These are phyloP conservation scores for Paecilomyces sp. DNA, from an alignment of 2,329 filamentous ascomycete species.

Conservation along the genomic window DNA sequence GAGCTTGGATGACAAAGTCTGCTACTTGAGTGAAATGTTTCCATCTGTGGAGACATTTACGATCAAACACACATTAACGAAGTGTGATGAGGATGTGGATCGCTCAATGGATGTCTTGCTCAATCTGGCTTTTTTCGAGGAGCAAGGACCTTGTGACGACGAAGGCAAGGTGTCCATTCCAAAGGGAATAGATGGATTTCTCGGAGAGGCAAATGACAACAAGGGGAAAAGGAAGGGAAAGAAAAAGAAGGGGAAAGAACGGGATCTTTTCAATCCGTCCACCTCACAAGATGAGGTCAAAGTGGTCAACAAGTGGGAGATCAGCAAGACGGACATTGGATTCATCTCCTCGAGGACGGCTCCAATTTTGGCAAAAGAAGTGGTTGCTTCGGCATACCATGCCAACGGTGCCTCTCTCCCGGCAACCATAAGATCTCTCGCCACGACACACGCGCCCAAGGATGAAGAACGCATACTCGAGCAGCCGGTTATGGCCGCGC, in stretches of 20 bases:
- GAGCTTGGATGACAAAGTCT: conserved; percentile 52
- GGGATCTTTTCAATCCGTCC: conserved; percentile 6
- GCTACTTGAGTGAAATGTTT: conserved; percentile 63
- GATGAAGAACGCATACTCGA: conserved; percentile 28
- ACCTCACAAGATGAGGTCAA: conserved; percentile 6
- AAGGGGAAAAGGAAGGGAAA: conserved; percentile 23
- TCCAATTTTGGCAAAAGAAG: conserved; percentile 39
- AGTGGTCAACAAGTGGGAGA: conserved; percentile 52
- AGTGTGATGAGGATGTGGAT: conserved; percentile 60
- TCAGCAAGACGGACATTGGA: conserved; percentile 50
- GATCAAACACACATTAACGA: conserved; percentile 59
- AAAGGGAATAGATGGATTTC: conserved; percentile 80
- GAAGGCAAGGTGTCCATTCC: conserved; percentile 37
- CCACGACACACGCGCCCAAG: conserved; percentile 40
- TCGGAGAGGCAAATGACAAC: conserved; percentile 45
- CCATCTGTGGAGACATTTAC: conserved; percentile 59
- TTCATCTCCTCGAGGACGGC: conserved; percentile 50
- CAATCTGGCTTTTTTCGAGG: conserved; percentile 69
- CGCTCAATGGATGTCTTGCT: conserved; percentile 72
- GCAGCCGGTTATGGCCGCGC: conserved; percentile 37
- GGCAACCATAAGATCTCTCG: conserved; percentile 49
- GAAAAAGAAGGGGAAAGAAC: conserved; percentile 5
- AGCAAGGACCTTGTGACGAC: conserved; percentile 49
- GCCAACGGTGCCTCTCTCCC: conserved; percentile 49
- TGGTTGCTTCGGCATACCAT: conserved; percentile 53